Percentiles rank a stretch among this genome's conserved stretches.
These are phyloP conservation scores for Thelonectria rubi DNA, from an alignment of 2,329 filamentous ascomycete genomes.

Conservation along the genomic window DNA sequence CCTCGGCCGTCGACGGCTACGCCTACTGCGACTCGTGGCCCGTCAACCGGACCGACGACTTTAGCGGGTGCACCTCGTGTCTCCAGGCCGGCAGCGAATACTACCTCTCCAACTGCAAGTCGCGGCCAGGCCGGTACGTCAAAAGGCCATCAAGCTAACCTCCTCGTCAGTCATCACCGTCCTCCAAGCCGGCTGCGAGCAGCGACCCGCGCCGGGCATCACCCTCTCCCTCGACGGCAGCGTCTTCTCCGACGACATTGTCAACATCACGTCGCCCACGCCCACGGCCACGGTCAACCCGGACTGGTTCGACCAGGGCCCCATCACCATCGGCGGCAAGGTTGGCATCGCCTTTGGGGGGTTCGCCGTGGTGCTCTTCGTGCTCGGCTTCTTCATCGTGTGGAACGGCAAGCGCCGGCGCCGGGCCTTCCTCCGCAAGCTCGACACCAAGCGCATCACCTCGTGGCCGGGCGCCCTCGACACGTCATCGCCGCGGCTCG, in stretches of 20 bases:
- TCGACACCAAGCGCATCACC: constrained; percentile 46
- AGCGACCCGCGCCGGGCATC: constrained; percentile 57
- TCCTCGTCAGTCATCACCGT: constrained; percentile 54
- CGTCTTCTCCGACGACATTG: constrained; percentile 58
- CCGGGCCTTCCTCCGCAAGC: constrained; percentile 58
- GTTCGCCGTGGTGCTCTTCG: constrained; percentile 56
- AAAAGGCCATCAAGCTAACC: constrained; percentile 32
- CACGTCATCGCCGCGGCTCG: constrained; percentile 31
- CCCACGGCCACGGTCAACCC: constrained; percentile 52
- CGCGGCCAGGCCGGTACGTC: background rate
- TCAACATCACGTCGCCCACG: constrained; percentile 62
- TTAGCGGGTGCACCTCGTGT: constrained; percentile 57
- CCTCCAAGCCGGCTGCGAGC: constrained; percentile 65
- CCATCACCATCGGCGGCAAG: constrained; percentile 62
- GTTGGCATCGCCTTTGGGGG: constrained; percentile 67
- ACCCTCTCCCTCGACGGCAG: constrained; percentile 61
- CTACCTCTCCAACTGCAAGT: constrained; percentile 64
- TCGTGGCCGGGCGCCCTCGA: constrained; percentile 51
- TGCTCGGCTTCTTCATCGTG: constrained; percentile 63
- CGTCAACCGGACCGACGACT: constrained; percentile 48
- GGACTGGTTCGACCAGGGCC: constrained; percentile 53
- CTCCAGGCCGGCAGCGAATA: constrained; percentile 49
- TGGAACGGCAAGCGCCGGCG: constrained; percentile 60
- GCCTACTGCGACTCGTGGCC: constrained; percentile 65
- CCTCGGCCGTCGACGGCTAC: constrained; percentile 55